phyloP scores from a whole-genome alignment of 371 early-diverging fungal species.

The Lichtheimia ornata region DNA sequence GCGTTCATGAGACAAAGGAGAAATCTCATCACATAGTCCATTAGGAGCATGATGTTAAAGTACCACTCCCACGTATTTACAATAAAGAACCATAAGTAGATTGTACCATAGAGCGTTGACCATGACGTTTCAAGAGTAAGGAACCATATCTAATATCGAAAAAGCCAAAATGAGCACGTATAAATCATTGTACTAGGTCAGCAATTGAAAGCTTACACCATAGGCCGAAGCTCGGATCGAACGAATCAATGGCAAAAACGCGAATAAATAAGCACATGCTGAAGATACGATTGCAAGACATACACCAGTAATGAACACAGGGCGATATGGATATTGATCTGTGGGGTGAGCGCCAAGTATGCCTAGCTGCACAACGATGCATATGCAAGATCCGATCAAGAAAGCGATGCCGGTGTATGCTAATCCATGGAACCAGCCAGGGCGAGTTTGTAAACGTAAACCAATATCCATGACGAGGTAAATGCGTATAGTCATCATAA shows the following conservation, averaged over 20 bases:
- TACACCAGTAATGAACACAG: conserved; percentile 20
- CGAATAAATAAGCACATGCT: conserved; percentile 5
- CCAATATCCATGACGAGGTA: conserved; percentile 24
- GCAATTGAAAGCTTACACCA: conserved; percentile 14
- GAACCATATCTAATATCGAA: conserved; percentile 17
- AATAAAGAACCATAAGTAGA: conserved; percentile 23
- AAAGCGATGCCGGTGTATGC: conserved; percentile 1
- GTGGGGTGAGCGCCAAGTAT: conserved; percentile 3
- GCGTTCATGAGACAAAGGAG: conserved; percentile 20
- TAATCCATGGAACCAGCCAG: conserved; percentile 12
- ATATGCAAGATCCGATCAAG: conserved; percentile 8
- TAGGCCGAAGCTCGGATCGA: conserved; percentile 20
- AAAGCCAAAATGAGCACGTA: not conserved
- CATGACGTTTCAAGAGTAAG: conserved; percentile 14
- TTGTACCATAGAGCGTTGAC: conserved; percentile 13
- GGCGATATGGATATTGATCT: conserved; percentile 9
- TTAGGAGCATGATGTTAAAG: conserved; percentile 10
- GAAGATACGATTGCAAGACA: conserved; percentile 17
- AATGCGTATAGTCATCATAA: conserved; percentile 20
- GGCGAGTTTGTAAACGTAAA: conserved; percentile 1
- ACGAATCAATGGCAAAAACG: conserved; percentile 14
- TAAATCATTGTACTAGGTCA: not conserved
- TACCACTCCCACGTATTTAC: conserved; percentile 10
- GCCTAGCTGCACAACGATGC: conserved; percentile 7
- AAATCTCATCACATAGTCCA: conserved; percentile 18